Base-by-base conservation (phyloP, 805 yeast species). In the Komagataella phaffii region DNA sequence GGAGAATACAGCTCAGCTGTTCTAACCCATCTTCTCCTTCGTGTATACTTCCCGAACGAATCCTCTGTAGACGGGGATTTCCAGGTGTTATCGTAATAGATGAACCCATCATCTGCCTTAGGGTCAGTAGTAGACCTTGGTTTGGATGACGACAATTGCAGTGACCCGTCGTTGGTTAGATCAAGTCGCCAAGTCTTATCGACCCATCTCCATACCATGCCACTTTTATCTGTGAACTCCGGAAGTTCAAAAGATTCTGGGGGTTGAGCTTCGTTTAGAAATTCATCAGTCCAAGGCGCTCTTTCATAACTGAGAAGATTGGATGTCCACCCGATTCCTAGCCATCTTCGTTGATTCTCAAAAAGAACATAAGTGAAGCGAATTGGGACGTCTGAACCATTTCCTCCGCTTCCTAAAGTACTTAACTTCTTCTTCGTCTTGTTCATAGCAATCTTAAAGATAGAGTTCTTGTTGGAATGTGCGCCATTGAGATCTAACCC, bases 241-340 rank as follows among this genome's bases (percentile, higher is more conserved):
- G 99, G 98, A 53, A 91, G 71, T 63, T 81, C 80, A 66, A 91
- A 91, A 17, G 74, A 68, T 5, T 85, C 93, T 17, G 90, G 83
- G 7, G 89, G 73, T 5, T 85, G 80, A 1, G 88, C 77, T 63
- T 89, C 96, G 65, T 90, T 91, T 55, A 89, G 71, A 61, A 89
- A 90, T 64, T 90, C 97, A 64, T 91, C 99, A 0, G 98, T 90
- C 97, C 98, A 91, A 3, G 98, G 84, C 0, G 96, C 83, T 62
- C 99, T 77, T 68, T 91, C 99, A 63, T 91, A 91, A 49, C 95
- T 83, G 55, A 93, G 74, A 63, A 93, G 73, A 61, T 89, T 89
- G 14, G 95, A 74, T 0, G 98, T 91, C 99, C 99, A 91, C 10
- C 99, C 99, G 59, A 91, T 87, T 12, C 97, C 98, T 45, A 91